phyloP scores from a whole-genome alignment of 2,329 filamentous ascomycete genomes.

The Exophiala lecanii-corni region DNA sequence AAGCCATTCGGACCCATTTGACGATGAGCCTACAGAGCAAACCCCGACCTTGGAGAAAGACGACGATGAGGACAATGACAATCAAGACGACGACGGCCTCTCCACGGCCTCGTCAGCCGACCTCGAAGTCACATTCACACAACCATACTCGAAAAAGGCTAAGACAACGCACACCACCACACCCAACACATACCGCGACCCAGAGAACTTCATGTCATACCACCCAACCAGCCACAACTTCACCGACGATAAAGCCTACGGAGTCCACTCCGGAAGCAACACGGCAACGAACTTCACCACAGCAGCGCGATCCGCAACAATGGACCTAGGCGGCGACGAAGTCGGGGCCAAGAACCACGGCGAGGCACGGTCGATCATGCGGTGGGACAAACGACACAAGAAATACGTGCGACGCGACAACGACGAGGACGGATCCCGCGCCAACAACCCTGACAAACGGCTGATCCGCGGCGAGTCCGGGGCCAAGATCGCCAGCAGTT shows the following conservation, averaged over 20 bases:
- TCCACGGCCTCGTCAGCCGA: constrained; percentile 58
- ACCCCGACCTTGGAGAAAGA: constrained; percentile 30
- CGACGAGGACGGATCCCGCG: constrained; percentile 83
- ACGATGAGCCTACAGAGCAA: constrained; percentile 31
- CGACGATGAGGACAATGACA: constrained; percentile 31
- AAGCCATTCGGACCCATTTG: constrained; percentile 31
- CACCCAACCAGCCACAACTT: constrained; percentile 73
- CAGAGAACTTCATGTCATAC: constrained; percentile 96
- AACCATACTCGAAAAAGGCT: constrained; percentile 33
- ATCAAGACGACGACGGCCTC: constrained; percentile 43
- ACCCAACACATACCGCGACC: constrained; percentile 65
- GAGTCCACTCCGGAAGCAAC: constrained; percentile 75
- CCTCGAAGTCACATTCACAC: constrained; percentile 66
- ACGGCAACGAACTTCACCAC: constrained; percentile 68
- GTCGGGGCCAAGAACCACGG: constrained; percentile 67
- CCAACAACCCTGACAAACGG: constrained; percentile 48
- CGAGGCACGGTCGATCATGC: constrained; percentile 69
- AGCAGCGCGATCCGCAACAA: constrained; percentile 78
- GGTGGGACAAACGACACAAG: constrained; percentile 95
- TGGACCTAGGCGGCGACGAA: constrained; percentile 87
- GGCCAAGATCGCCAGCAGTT: constrained; percentile 90
- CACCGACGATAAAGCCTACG: constrained; percentile 87
- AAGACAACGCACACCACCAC: constrained; percentile 43
- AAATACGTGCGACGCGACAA: constrained; percentile 91
- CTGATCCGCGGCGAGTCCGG: constrained; percentile 87